phyloP scores from a whole-genome alignment of 495 filamentous ascomycete species.

The Pseudotulostoma volvatum region DNA sequence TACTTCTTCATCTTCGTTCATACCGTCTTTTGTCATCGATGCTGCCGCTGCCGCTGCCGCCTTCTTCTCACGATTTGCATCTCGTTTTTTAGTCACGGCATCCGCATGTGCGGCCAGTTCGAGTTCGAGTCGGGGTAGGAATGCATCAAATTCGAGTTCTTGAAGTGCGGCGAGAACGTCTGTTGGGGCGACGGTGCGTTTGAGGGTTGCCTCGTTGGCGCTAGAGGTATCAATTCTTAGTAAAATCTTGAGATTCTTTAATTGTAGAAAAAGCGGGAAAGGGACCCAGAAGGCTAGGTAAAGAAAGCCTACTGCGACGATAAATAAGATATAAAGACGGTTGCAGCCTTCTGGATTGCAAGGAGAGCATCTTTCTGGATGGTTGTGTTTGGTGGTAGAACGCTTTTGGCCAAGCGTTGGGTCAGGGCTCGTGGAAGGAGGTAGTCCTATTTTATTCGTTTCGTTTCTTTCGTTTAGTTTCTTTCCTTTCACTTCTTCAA shows the following conservation, averaged over 20 bases:
- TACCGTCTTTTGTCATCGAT: constrained; percentile 22
- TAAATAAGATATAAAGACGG: constrained; percentile 86
- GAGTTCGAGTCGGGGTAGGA: constrained; percentile 44
- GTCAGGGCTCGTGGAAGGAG: constrained; percentile 88
- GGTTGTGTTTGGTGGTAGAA: constrained; percentile 89
- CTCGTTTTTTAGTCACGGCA: constrained; percentile 48
- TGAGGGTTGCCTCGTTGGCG: constrained; percentile 60
- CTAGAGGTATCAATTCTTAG: constrained; percentile 29
- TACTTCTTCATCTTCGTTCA: constrained; percentile 25
- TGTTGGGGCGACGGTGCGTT: constrained; percentile 71
- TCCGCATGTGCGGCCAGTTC: constrained; percentile 44
- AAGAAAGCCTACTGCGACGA: constrained; percentile 64
- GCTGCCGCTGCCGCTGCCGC: constrained; percentile 12
- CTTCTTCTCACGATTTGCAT: constrained; percentile 38
- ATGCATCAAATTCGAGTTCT: constrained; percentile 68
- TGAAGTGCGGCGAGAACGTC: constrained; percentile 73
- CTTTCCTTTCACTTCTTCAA: constrained; percentile 2
- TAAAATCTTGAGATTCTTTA: too few species aligned
- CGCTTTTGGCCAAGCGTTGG: constrained; percentile 80
- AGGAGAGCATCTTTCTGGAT: constrained; percentile 86
- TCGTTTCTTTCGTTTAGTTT: neutral
- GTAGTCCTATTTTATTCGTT: constrained; percentile 47
- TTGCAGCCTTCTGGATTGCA: constrained; percentile 83
- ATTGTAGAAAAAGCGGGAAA: too few species aligned
- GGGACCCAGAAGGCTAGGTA: too few species aligned